Evolutionary conservation across 306 rosid genomes (phyloP), one percentile per base, ranked within the genome.

Genomic region (Pyrus bretschneideri): DNA sequence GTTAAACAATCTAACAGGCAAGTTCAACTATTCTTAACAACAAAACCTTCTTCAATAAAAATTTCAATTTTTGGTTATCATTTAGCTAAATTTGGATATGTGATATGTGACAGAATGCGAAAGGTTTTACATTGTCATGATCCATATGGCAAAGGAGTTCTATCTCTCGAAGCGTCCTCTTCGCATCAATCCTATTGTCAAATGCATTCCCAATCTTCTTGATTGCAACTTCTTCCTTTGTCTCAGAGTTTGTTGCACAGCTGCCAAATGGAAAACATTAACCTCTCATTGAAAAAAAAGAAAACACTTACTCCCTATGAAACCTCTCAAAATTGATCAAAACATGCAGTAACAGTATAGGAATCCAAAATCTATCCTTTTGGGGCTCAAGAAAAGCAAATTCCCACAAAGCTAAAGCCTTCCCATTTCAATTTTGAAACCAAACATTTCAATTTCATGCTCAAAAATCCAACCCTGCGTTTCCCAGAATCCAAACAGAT

Each of bases 91-190:
- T 40, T 27, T 17, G 40, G 42, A 25, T 2, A 6, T 14, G 5
- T 51, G 27, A 52, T 31, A 80, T 42, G 70, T 27, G 8, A 62
- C 18, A 3, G 19, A 73, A 54, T 58, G 30, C 23, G 67, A 40
- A 38, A 61, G 42, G 69, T 22, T 49, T 74, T 78, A 92, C 98
- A 71, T 95, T 95, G 75, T 95, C 97, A 84, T 94, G 98, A 55
- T 92, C 97, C 98, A 94, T 94, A 64, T 87, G 93, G 76, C 84
- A 72, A 17, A 89, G 91, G 51, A 89, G 93, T 78, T 89, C 85
- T 63, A 89, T 89, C 84, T 89, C 93, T 55, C 93, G 85, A 61
- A 89, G 91, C 2, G 91, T 89, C 85, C 91, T 83, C 85, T 89
- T 89, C 29, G 91, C 91, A 76, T 89, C 91, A 19, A 89, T 82